Percentiles rank a stretch among this genome's conserved stretches.
phyloP scores from a whole-genome alignment of 1,284 basidiomycete species.

The Flammula alnicola region DNA sequence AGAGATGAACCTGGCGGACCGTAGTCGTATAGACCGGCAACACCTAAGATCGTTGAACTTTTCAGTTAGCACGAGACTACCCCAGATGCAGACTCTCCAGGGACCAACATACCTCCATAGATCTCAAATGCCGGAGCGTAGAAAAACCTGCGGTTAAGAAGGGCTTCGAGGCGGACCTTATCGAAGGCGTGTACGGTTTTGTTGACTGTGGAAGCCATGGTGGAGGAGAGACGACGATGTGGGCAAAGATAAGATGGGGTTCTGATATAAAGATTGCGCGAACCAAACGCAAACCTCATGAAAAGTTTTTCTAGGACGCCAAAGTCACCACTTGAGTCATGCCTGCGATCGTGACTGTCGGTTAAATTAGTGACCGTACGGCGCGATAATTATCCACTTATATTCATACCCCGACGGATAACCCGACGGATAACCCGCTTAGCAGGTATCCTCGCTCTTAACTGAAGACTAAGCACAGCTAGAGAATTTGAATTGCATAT shows the following conservation, averaged over 20 bases:
- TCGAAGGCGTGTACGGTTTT: slow-evolving; percentile 91
- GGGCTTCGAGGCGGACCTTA: slow-evolving; percentile 84
- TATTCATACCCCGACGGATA: too few species aligned
- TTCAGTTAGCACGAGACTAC: slow-evolving; percentile 13
- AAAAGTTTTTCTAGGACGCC: slow-evolving; percentile 27
- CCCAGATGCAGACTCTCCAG: not conserved
- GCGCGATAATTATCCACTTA: slow-evolving; percentile 35
- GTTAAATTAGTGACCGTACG: slow-evolving; percentile 26
- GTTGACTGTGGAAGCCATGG: slow-evolving; percentile 59
- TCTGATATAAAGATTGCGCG: slow-evolving; percentile 28
- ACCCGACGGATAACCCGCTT: too few species aligned
- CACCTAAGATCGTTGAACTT: slow-evolving; percentile 55
- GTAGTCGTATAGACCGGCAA: slow-evolving; percentile 96
- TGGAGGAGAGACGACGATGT: slow-evolving; percentile 33
- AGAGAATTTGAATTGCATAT: too few species aligned
- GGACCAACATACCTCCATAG: slow-evolving; percentile 77
- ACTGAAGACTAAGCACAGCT: too few species aligned
- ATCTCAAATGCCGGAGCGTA: slow-evolving; percentile 99
- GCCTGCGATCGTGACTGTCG: slow-evolving; percentile 86
- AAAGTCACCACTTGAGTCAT: slow-evolving; percentile 40
- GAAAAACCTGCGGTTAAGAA: slow-evolving; percentile 95
- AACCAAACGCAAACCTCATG: slow-evolving; percentile 32
- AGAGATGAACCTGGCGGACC: slow-evolving; percentile 94
- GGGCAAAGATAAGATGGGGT: slow-evolving; percentile 31
- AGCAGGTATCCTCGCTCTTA: slow-evolving; percentile 65